These are phyloP conservation scores for Xerocomus brunneocitrinus DNA, from an alignment of 768 basidiomycete species.

Conservation along the genomic window DNA sequence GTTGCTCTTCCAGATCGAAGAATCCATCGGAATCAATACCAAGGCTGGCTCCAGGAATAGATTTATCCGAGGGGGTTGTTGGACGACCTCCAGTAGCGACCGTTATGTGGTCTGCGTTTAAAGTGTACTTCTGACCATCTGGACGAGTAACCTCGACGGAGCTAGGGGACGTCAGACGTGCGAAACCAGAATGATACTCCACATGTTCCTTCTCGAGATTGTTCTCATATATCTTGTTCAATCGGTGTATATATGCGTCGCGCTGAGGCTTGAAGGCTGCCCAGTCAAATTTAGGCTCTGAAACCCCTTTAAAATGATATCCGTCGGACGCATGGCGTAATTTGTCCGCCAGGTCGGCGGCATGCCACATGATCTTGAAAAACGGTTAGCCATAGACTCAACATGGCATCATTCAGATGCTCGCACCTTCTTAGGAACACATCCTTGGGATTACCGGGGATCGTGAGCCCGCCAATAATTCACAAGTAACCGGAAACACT, in stretches of 20 bases:
- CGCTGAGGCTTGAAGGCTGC: slow-evolving; percentile 86
- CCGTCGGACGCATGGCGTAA: slow-evolving; percentile 68
- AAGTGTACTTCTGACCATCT: slow-evolving; percentile 65
- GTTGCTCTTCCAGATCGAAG: slow-evolving; percentile 87
- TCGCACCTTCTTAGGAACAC: slow-evolving; percentile 91
- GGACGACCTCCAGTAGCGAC: slow-evolving; percentile 88
- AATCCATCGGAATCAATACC: slow-evolving; percentile 96
- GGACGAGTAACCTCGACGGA: slow-evolving; percentile 68
- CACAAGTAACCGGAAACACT: slow-evolving; percentile 26
- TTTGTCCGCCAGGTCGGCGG: slow-evolving; percentile 85
- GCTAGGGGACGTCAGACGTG: slow-evolving; percentile 62
- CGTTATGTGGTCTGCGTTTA: slow-evolving; percentile 74
- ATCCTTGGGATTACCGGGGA: slow-evolving; percentile 48
- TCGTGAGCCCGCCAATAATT: slow-evolving; percentile 1
- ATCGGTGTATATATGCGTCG: slow-evolving; percentile 86
- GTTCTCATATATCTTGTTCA: slow-evolving; percentile 88
- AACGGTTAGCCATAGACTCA: background rate
- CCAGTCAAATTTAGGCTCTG: slow-evolving; percentile 78
- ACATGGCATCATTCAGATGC: background rate
- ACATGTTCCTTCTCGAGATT: slow-evolving; percentile 88
- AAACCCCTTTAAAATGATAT: slow-evolving; percentile 64
- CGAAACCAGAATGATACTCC: slow-evolving; percentile 80
- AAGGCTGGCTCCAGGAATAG: slow-evolving; percentile 84
- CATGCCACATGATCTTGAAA: slow-evolving; percentile 93
- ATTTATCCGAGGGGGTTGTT: slow-evolving; percentile 66